Conservation (phyloP, 805 yeast species). For the Schwanniomyces pseudopolymorphus region DNA sequence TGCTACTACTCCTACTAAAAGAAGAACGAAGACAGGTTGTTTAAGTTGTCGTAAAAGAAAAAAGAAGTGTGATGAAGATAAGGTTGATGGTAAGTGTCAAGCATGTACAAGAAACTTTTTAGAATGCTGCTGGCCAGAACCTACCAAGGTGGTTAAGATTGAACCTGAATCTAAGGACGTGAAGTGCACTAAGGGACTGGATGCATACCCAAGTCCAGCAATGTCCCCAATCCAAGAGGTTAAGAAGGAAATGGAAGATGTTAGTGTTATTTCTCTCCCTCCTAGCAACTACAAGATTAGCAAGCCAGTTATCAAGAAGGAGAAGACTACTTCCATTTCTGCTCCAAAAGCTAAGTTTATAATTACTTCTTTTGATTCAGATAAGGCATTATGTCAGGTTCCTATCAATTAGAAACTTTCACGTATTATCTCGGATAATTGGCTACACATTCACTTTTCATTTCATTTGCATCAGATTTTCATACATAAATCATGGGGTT, state of each 20-base stretch:
- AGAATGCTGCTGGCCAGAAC: slow-evolving; percentile 44
- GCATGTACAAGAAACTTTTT: slow-evolving; percentile 45
- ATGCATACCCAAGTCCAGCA: slow-evolving; percentile 33
- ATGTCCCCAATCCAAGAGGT: slow-evolving; percentile 23
- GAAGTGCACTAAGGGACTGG: slow-evolving; percentile 5
- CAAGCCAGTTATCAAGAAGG: neutral
- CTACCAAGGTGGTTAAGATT: slow-evolving; percentile 1
- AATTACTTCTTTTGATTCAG: slow-evolving; percentile 32
- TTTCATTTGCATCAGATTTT: neutral
- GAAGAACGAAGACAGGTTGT: slow-evolving; percentile 52
- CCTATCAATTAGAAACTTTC: neutral
- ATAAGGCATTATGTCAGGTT: slow-evolving; percentile 16
- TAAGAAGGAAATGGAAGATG: slow-evolving; percentile 12
- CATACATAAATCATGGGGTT: neutral
- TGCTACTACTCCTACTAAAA: slow-evolving; percentile 8
- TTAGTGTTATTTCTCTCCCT: slow-evolving; percentile 18
- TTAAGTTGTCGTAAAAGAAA: slow-evolving; percentile 63
- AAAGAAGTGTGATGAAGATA: slow-evolving; percentile 60
- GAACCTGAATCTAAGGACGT: slow-evolving; percentile 3
- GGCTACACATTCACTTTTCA: neutral
- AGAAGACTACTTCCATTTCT: slow-evolving; percentile 5
- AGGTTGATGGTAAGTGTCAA: slow-evolving; percentile 43
- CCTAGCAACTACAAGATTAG: slow-evolving; percentile 6
- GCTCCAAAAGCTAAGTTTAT: slow-evolving; percentile 21
- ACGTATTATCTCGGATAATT: neutral